Evolutionary conservation across 129 eudicot species (phyloP).

Genomic region (Lonicera japonica): DNA sequence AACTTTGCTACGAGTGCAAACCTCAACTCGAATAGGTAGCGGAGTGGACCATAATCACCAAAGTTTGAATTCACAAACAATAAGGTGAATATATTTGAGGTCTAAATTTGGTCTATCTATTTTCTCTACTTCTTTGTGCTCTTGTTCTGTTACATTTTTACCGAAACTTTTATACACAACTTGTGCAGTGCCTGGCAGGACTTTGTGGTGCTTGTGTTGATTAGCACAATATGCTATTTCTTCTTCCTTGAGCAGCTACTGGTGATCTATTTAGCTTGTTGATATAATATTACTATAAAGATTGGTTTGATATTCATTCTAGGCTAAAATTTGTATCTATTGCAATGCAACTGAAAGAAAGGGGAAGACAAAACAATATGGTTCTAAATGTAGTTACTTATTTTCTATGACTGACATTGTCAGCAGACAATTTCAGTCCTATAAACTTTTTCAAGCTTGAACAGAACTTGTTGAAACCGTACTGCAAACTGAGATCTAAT

Average conservation of each 20-base stretch:
- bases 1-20: constrained; percentile 66
- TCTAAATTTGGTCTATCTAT: too few species aligned
- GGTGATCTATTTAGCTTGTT: constrained; percentile 29
- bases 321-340: not conserved
- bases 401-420: too few species aligned
- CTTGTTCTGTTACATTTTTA: too few species aligned
- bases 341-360: not conserved
- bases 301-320: not conserved
- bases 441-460: too few species aligned
- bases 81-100: constrained; percentile 36
- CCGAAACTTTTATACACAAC: too few species aligned
- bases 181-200: constrained; percentile 93
- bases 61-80: constrained; percentile 23
- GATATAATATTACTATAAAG: not conserved
- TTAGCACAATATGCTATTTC: constrained; percentile 86
- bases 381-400: too few species aligned
- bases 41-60: constrained; percentile 34
- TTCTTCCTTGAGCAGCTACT: constrained; percentile 90
- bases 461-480: too few species aligned
- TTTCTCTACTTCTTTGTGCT: not conserved
- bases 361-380: not conserved
- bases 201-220: constrained; percentile 82
- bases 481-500: too few species aligned
- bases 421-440: too few species aligned
- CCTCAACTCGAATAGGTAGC: constrained; percentile 36